These are phyloP conservation scores for Talaromyces funiculosus DNA, from an alignment of 2,329 filamentous ascomycete genomes.

Conservation along the genomic window DNA sequence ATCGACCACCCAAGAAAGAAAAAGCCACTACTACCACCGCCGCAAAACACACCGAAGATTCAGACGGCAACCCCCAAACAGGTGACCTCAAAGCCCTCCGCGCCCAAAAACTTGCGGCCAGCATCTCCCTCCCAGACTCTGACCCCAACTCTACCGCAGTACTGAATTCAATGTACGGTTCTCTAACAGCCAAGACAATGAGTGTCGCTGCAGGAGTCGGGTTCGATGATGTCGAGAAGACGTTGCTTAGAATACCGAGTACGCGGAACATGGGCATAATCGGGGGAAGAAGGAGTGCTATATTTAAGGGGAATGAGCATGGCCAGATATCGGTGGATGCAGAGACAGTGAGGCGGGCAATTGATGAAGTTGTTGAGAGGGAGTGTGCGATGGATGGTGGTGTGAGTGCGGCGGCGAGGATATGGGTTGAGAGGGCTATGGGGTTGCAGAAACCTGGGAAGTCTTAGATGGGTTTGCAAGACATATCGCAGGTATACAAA, in stretches of 20 bases:
- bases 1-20: slow-evolving; percentile 35
- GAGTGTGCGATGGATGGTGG: slow-evolving; percentile 44
- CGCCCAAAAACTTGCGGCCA: slow-evolving; percentile 29
- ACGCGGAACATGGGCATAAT: slow-evolving; percentile 81
- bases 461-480: neutral
- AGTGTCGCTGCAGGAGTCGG: slow-evolving; percentile 65
- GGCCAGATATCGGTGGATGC: slow-evolving; percentile 39
- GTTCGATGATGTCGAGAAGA: slow-evolving; percentile 68
- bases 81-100: slow-evolving; percentile 39
- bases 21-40: slow-evolving; percentile 10
- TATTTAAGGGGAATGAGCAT: slow-evolving; percentile 15
- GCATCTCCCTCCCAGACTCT: slow-evolving; percentile 12
- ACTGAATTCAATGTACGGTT: slow-evolving; percentile 68
- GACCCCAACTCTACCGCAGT: slow-evolving; percentile 20
- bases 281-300: slow-evolving; percentile 48
- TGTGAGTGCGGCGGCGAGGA: slow-evolving; percentile 38
- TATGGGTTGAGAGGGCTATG: slow-evolving; percentile 50
- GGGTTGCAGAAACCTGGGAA: slow-evolving; percentile 31
- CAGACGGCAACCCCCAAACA: slow-evolving; percentile 25
- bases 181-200: slow-evolving; percentile 72
- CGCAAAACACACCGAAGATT: slow-evolving; percentile 15
- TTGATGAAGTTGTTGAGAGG: slow-evolving; percentile 56
- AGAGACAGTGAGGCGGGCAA: slow-evolving; percentile 54
- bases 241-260: slow-evolving; percentile 85
- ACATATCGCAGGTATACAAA: neutral